phyloP scores from a whole-genome alignment of 73 alveolate genomes.

The Diophrys appendiculata region DNA sequence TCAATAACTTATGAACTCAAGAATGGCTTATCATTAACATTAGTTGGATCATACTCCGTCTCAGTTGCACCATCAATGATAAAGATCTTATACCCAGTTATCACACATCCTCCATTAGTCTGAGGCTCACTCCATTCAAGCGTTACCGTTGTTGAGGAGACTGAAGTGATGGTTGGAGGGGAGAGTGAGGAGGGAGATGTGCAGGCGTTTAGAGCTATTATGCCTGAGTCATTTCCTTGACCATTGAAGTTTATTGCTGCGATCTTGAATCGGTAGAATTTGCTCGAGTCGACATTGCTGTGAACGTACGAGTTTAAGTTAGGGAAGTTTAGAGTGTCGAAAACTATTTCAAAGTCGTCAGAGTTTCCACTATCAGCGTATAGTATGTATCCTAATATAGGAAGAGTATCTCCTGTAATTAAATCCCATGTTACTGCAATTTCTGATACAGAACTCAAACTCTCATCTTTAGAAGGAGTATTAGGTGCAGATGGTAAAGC shows the following conservation, averaged over 20 bases:
- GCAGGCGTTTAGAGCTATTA: slow-evolving; percentile 32
- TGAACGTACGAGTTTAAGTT: slow-evolving; percentile 5
- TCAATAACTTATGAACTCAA: slow-evolving; percentile 28
- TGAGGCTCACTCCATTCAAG: slow-evolving; percentile 64
- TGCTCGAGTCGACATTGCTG: neutral
- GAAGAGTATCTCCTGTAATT: slow-evolving; percentile 40
- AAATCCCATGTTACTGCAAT: slow-evolving; percentile 45
- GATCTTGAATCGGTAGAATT: slow-evolving; percentile 35
- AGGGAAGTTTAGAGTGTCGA: slow-evolving; percentile 52
- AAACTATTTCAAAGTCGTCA: slow-evolving; percentile 32
- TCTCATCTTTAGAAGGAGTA: slow-evolving; percentile 30
- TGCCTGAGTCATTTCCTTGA: slow-evolving; percentile 32
- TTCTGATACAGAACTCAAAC: slow-evolving; percentile 1
- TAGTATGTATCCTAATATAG: slow-evolving; percentile 47
- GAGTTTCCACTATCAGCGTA: slow-evolving; percentile 46
- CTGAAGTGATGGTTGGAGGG: slow-evolving; percentile 22
- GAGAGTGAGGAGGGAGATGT: slow-evolving; percentile 35
- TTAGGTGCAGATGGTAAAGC: slow-evolving; percentile 40
- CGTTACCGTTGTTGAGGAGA: slow-evolving; percentile 38
- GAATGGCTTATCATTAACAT: slow-evolving; percentile 54
- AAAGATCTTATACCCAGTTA: slow-evolving; percentile 66
- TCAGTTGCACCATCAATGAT: slow-evolving; percentile 47
- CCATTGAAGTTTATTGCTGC: slow-evolving; percentile 59
- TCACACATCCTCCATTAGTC: slow-evolving; percentile 69
- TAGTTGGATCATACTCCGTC: slow-evolving; percentile 27